These are phyloP conservation scores for Dorcoceras hygrometricum DNA, from an alignment of 257 asterid species.

Conservation along the genomic window DNA sequence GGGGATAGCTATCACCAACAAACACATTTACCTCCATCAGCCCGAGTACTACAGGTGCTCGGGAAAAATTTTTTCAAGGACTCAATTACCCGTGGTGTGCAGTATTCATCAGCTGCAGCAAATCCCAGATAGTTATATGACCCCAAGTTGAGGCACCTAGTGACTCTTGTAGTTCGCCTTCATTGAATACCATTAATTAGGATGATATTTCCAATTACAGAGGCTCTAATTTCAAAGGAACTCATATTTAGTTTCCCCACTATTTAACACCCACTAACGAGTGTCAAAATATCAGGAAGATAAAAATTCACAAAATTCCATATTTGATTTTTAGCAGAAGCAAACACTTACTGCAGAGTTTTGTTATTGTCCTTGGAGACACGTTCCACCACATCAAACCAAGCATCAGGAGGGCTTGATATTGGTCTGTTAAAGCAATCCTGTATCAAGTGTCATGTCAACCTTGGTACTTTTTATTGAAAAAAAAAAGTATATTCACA, in stretches of 20 bases:
- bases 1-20: slow-evolving; percentile 13
- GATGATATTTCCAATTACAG: slow-evolving; percentile 11
- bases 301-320: not conserved
- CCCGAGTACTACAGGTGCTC: slow-evolving; percentile 95
- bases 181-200: slow-evolving; percentile 28
- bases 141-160: slow-evolving; percentile 90
- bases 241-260: not conserved
- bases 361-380: slow-evolving; percentile 85
- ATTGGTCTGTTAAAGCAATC: slow-evolving; percentile 98
- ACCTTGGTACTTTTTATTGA: slow-evolving; percentile 6
- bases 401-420: slow-evolving; percentile 98
- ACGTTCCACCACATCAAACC: slow-evolving; percentile 99
- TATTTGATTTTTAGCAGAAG: slow-evolving; percentile 4
- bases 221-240: slow-evolving; percentile 20
- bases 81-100: slow-evolving; percentile 94
- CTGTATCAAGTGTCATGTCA: slow-evolving; percentile 35
- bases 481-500: not conserved
- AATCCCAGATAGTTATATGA: slow-evolving; percentile 97
- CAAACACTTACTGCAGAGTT: slow-evolving; percentile 64
- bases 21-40: slow-evolving; percentile 76
- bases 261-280: slow-evolving; percentile 3
- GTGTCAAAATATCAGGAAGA: not conserved
- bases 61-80: slow-evolving; percentile 71
- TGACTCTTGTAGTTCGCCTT: slow-evolving; percentile 71
- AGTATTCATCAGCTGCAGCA: slow-evolving; percentile 97